A percentile compares a stretch with the other conserved stretches of the same genome.
Evolutionary conservation across 768 basidiomycete species (phyloP).

Genomic region (Lentinula detonsa): DNA sequence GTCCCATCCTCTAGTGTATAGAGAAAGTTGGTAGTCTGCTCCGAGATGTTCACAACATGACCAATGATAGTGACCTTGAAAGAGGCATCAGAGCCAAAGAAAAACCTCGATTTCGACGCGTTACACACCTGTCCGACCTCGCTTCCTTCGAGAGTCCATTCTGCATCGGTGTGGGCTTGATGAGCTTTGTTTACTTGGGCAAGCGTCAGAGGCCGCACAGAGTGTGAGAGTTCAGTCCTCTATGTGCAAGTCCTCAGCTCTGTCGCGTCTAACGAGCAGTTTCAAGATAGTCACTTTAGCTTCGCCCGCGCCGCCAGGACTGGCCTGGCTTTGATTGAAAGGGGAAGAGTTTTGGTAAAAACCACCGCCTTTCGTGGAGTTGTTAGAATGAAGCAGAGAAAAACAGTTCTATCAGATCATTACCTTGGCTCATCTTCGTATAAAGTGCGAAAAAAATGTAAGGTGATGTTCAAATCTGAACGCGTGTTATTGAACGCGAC

Average conservation of each 20-base stretch:
- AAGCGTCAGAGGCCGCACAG: slow-evolving; percentile 71
- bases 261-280: too few relatives aligned
- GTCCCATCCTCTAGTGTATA: slow-evolving; percentile 86
- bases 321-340: not conserved
- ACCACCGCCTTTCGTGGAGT: not conserved
- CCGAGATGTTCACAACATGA: slow-evolving; percentile 52
- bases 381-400: not conserved
- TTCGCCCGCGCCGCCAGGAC: slow-evolving; percentile 2
- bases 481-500: not conserved
- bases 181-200: slow-evolving; percentile 67
- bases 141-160: slow-evolving; percentile 77
- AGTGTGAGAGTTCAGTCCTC: slow-evolving; percentile 33
- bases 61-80: slow-evolving; percentile 18
- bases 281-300: not conserved
- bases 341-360: slow-evolving; percentile 1
- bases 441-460: not conserved
- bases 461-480: not conserved
- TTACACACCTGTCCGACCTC: slow-evolving; percentile 72
- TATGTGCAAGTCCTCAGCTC: slow-evolving; percentile 8
- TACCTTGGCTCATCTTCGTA: slow-evolving; percentile 1
- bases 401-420: not conserved
- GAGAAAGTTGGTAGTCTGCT: slow-evolving; percentile 74
- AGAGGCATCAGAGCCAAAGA: not conserved
- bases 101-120: slow-evolving; percentile 4
- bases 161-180: slow-evolving; percentile 86